Conservation (phyloP, 164 flowering plant species). For the Annona cherimola region DNA sequence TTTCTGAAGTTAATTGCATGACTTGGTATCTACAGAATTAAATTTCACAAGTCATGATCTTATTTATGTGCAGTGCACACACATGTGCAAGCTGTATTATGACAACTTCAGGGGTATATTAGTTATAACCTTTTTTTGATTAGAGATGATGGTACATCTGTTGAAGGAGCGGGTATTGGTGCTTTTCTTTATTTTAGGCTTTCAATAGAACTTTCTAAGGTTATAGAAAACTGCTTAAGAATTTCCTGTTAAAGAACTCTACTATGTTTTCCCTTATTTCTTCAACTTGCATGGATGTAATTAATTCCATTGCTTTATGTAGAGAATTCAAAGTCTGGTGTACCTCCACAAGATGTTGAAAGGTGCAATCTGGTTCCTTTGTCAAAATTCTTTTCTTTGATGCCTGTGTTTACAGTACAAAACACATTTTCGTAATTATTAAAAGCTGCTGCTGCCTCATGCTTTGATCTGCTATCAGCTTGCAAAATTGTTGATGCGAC, state of each 20-base stretch:
- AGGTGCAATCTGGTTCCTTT: slow-evolving; percentile 36
- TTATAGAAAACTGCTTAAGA: background rate
- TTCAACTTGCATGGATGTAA: background rate
- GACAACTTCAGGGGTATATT: background rate
- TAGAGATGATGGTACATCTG: background rate
- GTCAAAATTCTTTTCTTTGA: background rate
- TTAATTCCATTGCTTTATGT: slow-evolving; percentile 18
- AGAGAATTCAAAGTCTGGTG: slow-evolving; percentile 69
- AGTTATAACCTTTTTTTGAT: background rate
- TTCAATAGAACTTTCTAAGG: background rate
- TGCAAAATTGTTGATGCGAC: background rate
- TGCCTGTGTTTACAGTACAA: background rate
- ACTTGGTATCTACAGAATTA: too few species aligned
- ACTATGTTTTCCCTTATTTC: background rate
- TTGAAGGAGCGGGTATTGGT: background rate
- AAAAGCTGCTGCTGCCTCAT: background rate
- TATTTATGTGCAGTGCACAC: too few species aligned
- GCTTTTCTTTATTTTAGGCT: background rate
- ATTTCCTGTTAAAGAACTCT: background rate
- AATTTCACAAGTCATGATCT: too few species aligned
- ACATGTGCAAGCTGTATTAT: background rate
- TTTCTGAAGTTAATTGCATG: too few species aligned
- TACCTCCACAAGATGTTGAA: slow-evolving; percentile 67
- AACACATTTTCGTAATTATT: background rate
- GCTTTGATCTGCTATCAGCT: background rate